Conservation (phyloP, 2,329 filamentous ascomycete genomes). For the Madurella fahalii region DNA sequence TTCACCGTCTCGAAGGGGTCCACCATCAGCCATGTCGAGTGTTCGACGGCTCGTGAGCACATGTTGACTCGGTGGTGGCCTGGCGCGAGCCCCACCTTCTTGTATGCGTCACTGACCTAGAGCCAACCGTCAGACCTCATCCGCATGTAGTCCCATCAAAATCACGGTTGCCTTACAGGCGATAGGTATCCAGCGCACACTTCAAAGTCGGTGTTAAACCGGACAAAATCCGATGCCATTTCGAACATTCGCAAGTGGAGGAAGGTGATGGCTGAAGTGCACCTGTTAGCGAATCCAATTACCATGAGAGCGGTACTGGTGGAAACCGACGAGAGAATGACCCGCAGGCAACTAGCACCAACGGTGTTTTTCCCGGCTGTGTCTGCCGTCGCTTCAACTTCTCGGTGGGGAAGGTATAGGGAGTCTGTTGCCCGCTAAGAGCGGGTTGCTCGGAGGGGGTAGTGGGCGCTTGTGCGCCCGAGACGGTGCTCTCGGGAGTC, state of each 20-base stretch:
- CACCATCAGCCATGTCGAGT: slow-evolving; percentile 79
- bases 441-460: neutral
- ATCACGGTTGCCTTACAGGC: slow-evolving; percentile 43
- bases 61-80: slow-evolving; percentile 74
- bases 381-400: slow-evolving; percentile 27
- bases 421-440: slow-evolving; percentile 6
- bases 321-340: slow-evolving; percentile 31
- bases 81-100: slow-evolving; percentile 73
- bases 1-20: slow-evolving; percentile 80
- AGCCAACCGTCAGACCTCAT: neutral
- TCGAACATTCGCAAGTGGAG: slow-evolving; percentile 37
- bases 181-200: slow-evolving; percentile 81
- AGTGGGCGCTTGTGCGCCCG: slow-evolving; percentile 13
- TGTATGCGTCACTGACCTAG: slow-evolving; percentile 51
- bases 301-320: neutral
- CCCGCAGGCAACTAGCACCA: slow-evolving; percentile 36
- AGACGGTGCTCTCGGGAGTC: slow-evolving; percentile 8
- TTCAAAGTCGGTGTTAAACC: slow-evolving; percentile 57
- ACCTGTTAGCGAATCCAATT: slow-evolving; percentile 6
- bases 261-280: slow-evolving; percentile 25
- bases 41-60: slow-evolving; percentile 76
- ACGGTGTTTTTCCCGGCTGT: slow-evolving; percentile 29
- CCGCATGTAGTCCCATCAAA: neutral
- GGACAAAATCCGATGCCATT: slow-evolving; percentile 36
- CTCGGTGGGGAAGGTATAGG: slow-evolving; percentile 29